These are phyloP conservation scores for Tritrichomonas foetus DNA, from an alignment of 208 protist genomes.

Conservation along the genomic window DNA sequence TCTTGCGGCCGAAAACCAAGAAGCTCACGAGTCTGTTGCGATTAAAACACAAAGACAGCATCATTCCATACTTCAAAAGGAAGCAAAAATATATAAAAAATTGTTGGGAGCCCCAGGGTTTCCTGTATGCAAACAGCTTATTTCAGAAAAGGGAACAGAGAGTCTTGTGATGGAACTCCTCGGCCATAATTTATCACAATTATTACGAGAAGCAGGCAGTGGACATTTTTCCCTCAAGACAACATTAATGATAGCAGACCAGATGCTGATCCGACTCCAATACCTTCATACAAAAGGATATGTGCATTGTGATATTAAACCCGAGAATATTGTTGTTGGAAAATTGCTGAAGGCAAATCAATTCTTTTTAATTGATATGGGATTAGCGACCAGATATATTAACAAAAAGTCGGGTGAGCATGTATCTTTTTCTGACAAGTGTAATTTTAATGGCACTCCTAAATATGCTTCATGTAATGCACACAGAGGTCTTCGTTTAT, in stretches of 20 bases:
- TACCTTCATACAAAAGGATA: background rate
- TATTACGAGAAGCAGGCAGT: no score
- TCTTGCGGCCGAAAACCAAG: no score
- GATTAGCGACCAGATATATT: slow-evolving; percentile 95
- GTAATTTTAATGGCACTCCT: slow-evolving; percentile 96
- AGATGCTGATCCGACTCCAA: slow-evolving; percentile 70
- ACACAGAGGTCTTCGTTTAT: slow-evolving; percentile 92
- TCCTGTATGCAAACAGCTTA: no score
- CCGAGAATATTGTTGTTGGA: slow-evolving; percentile 96
- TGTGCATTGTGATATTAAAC: slow-evolving; percentile 58
- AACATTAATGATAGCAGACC: slow-evolving; percentile 88
- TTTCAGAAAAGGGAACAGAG: no score
- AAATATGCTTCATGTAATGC: slow-evolving; percentile 98
- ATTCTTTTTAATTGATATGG: slow-evolving; percentile 52
- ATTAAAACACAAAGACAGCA: no score
- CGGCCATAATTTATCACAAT: no score
- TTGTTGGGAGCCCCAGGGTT: no score
- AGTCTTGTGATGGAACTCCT: no score
- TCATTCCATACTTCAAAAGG: no score
- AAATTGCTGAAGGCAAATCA: slow-evolving; percentile 55
- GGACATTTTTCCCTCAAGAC: slow-evolving; percentile 88
- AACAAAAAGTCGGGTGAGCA: slow-evolving; percentile 91
- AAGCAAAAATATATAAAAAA: no score
- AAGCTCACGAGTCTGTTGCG: no score
- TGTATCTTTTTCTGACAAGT: slow-evolving; percentile 97